These are phyloP conservation scores for Diplodia mutila DNA, from an alignment of 2,329 filamentous ascomycete genomes.

Conservation along the genomic window DNA sequence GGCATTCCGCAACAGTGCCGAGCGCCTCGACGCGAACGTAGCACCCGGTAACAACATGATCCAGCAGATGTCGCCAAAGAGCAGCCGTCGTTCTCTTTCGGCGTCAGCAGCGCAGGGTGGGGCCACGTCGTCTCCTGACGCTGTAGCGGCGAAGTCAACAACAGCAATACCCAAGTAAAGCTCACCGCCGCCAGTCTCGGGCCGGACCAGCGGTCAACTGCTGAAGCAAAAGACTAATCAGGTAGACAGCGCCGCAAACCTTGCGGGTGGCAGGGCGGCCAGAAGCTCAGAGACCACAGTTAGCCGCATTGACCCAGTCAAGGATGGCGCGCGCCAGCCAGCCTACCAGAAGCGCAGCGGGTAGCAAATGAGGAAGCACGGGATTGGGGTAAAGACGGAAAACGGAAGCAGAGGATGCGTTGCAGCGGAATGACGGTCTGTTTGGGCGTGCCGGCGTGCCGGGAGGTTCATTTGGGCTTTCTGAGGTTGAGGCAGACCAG, in stretches of 20 bases:
- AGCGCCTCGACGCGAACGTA: constrained; percentile 3
- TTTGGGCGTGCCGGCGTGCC: constrained; percentile 10
- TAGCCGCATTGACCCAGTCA: constrained; percentile 15
- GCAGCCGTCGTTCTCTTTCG: constrained; percentile 8
- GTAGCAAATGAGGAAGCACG: constrained; percentile 16
- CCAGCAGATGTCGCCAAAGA: neutral
- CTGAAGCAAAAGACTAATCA: constrained; percentile 20
- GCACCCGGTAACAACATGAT: neutral
- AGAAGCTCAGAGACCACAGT: constrained; percentile 21
- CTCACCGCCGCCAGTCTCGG: constrained; percentile 19
- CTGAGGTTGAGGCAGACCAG: constrained; percentile 13
- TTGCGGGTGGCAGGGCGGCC: constrained; percentile 3
- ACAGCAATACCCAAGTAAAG: constrained; percentile 5
- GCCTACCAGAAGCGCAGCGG: constrained; percentile 1
- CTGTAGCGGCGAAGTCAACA: constrained; percentile 1
- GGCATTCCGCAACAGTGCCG: constrained; percentile 13
- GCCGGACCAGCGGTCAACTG: constrained; percentile 24
- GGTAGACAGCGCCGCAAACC: constrained; percentile 11
- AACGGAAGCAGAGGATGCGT: constrained; percentile 14
- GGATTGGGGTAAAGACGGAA: neutral
- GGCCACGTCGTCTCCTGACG: constrained; percentile 21
- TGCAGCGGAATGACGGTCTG: constrained; percentile 8
- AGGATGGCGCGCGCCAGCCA: constrained; percentile 12
- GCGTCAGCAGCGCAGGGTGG: constrained; percentile 16
- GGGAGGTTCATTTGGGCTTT: constrained; percentile 7